Evolutionary conservation across 2,329 filamentous ascomycete species (phyloP).

Genomic region (Aspergillus aculeatinus): DNA sequence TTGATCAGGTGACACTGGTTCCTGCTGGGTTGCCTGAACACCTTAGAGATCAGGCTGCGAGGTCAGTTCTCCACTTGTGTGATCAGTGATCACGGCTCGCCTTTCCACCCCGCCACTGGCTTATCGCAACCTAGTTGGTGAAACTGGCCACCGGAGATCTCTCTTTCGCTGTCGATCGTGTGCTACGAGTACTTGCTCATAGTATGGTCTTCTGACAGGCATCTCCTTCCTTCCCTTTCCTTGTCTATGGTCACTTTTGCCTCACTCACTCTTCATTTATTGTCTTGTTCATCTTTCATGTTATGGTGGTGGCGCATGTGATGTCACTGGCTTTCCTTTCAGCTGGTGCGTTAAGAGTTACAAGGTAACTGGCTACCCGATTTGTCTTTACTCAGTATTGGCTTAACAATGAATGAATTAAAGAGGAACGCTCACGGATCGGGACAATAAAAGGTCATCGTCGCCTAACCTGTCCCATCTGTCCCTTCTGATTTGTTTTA

Average conservation of each 20-base stretch:
- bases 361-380: constrained; percentile 4
- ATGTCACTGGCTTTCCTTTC: constrained; percentile 22
- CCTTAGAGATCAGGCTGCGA: constrained; percentile 9
- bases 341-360: constrained; percentile 21
- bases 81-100: constrained; percentile 13
- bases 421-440: background rate
- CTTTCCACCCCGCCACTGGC: constrained; percentile 6
- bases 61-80: constrained; percentile 11
- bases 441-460: constrained; percentile 14
- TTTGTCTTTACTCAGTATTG: background rate
- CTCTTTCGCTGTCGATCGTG: constrained; percentile 11
- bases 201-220: constrained; percentile 11
- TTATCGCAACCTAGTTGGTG: background rate
- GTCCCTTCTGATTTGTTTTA: constrained; percentile 26
- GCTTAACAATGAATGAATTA: background rate
- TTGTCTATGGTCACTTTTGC: background rate
- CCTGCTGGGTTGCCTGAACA: background rate
- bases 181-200: background rate
- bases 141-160: constrained; percentile 3
- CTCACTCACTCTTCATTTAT: background rate
- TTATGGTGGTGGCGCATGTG: constrained; percentile 15
- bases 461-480: constrained; percentile 22
- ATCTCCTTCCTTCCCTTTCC: background rate
- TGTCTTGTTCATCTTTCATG: constrained; percentile 2
- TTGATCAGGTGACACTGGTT: constrained; percentile 7